Evolutionary conservation across 148 eudicot species (phyloP).

Genomic region (Vaccinium myrtillus): DNA sequence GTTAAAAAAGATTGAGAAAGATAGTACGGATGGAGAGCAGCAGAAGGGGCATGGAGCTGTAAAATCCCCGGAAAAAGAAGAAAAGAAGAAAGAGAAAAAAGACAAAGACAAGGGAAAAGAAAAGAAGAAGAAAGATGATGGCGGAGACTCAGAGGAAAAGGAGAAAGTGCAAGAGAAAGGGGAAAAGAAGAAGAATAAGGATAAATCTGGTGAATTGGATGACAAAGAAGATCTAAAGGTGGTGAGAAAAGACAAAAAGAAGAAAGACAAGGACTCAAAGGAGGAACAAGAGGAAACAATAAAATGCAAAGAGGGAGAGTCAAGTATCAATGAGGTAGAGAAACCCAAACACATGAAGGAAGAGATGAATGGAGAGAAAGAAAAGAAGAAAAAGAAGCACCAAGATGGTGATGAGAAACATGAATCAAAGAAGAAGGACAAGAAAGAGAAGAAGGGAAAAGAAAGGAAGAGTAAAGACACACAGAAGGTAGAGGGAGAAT

Average conservation of each 20-base stretch:
- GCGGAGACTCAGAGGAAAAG: background rate
- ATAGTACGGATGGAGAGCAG: background rate
- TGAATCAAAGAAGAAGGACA: constrained; percentile 21
- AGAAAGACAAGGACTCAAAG: background rate
- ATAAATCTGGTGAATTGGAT: background rate
- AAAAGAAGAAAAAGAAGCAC: constrained; percentile 11
- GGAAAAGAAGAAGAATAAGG: constrained; percentile 9
- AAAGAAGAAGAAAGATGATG: constrained; percentile 10
- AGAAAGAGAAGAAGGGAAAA: constrained; percentile 18
- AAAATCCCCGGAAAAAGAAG: background rate
- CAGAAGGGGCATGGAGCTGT: background rate
- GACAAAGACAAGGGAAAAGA: background rate
- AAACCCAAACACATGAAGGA: constrained; percentile 22
- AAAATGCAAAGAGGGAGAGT: constrained; percentile 24
- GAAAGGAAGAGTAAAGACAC: constrained; percentile 16
- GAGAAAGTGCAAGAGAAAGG: constrained; percentile 4
- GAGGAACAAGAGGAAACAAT: constrained; percentile 10
- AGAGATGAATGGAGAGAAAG: constrained; percentile 21
- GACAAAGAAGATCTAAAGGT: background rate
- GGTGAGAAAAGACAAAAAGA: constrained; percentile 1
- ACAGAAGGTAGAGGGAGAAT: constrained; percentile 12
- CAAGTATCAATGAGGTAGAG: constrained; percentile 20
- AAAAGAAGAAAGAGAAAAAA: background rate
- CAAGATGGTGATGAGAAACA: constrained; percentile 15
- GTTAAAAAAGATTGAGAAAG: background rate